Conservation (phyloP, 768 basidiomycete genomes). For the Tulasnella sp. region DNA sequence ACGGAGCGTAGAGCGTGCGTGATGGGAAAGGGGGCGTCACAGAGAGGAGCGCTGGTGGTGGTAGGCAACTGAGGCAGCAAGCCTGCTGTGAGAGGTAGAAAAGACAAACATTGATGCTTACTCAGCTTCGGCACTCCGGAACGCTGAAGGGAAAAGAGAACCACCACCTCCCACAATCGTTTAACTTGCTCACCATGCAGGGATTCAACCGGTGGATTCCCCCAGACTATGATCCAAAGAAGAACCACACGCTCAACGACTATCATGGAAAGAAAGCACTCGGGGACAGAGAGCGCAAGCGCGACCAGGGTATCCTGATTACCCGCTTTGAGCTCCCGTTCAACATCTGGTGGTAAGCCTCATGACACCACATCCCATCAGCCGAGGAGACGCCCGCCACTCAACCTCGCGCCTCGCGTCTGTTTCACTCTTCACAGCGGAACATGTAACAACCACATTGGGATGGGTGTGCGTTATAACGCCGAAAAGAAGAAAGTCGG, state of each 20-base stretch:
- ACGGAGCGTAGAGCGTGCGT: constrained; percentile 14
- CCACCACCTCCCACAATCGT: constrained; percentile 8
- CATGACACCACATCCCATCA: constrained; percentile 25
- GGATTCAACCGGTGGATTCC: constrained; percentile 81
- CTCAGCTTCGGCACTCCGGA: not conserved
- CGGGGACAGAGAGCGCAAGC: constrained; percentile 87
- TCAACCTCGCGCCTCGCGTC: not conserved
- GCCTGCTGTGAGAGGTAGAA: constrained; percentile 1
- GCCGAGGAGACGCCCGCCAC: not conserved
- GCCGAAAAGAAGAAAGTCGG: constrained; percentile 98
- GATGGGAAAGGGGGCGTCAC: not conserved
- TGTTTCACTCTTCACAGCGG: constrained; percentile 50
- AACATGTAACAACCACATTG: constrained; percentile 93
- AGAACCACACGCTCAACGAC: constrained; percentile 47
- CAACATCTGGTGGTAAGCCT: constrained; percentile 87
- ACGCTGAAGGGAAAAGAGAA: not conserved
- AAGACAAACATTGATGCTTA: not conserved
- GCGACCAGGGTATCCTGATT: constrained; percentile 94
- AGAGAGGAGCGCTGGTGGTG: constrained; percentile 7
- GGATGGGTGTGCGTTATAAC: constrained; percentile 99
- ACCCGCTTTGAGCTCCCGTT: constrained; percentile 94
- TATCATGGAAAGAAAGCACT: constrained; percentile 78
- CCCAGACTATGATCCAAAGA: constrained; percentile 66
- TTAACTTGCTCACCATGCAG: constrained; percentile 36
- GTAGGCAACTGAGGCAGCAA: constrained; percentile 4